Conservation (phyloP, 805 yeast species). For the Candida vartiovaarae region DNA sequence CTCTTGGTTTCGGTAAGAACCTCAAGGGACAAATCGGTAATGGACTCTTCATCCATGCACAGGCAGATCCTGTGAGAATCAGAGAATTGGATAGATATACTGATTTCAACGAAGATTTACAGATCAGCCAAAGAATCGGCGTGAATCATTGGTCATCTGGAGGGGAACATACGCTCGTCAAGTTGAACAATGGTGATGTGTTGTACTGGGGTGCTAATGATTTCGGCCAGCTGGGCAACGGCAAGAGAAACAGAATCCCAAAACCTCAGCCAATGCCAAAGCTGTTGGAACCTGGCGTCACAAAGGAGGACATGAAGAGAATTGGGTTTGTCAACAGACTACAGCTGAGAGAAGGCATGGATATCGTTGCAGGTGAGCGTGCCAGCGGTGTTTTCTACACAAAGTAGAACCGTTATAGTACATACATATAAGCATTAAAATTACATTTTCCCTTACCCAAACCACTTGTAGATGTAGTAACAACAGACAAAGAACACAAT, state of each 20-base stretch:
- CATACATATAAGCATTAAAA: too few relatives aligned
- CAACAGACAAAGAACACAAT: conserved; percentile 54
- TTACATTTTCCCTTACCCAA: conserved; percentile 33
- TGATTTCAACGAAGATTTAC: conserved; percentile 46
- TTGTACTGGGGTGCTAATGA: conserved; percentile 82
- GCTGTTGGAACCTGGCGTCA: conserved; percentile 45
- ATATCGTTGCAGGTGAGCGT: conserved; percentile 52
- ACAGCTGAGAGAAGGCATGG: conserved; percentile 45
- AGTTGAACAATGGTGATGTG: conserved; percentile 57
- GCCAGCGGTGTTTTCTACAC: conserved; percentile 60
- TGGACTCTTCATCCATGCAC: conserved; percentile 69
- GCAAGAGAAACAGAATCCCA: conserved; percentile 55
- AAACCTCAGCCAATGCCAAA: conserved; percentile 49
- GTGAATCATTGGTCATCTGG: conserved; percentile 55
- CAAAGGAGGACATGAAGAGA: conserved; percentile 25
- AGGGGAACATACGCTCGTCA: conserved; percentile 54
- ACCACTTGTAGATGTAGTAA: conserved; percentile 58
- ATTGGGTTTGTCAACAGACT: conserved; percentile 38
- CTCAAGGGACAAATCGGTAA: conserved; percentile 80
- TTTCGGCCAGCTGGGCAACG: conserved; percentile 78
- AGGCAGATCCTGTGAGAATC: conserved; percentile 56
- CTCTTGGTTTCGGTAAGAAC: conserved; percentile 77
- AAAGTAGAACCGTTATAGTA: conserved; percentile 1
- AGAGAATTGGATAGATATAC: conserved; percentile 31
- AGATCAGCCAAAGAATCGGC: conserved; percentile 36